Evolutionary conservation across 1,139 yeast species (phyloP), one percentile per base, ranked within the genome.

Genomic region (Tardiomyces blankii): DNA sequence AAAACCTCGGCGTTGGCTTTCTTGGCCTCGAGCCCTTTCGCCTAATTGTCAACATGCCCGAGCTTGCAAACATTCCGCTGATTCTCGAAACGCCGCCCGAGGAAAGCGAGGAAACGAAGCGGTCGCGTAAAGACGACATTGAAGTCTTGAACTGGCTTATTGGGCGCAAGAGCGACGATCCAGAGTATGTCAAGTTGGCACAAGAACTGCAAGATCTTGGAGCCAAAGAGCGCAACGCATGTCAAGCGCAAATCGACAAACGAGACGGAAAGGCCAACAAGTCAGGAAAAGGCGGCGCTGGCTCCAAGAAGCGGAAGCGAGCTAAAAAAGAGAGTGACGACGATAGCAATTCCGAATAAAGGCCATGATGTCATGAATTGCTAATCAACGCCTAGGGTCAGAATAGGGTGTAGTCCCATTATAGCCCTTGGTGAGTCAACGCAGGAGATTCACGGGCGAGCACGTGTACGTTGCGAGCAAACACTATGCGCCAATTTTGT

Each of bases 1-100:
- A 91, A 60, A 79, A 81, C 52, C 67, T 91, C 44, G 98, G 99
- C 1, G 70, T 77, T 50, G 99, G 99, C 0, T 93, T 85, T 58
- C 62, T 91, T 44, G 96, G 96, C 0, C 70, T 91, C 42, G 96
- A 89, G 54, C 77, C 81, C 11, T 91, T 91, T 61, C 69, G 96
- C 52, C 66, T 78, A 39, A 67, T 91, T 42, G 86, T 94, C 55
- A 87, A 88, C 62, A 77, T 77, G 48, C 66, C 70, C 2, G 73
- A 78, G 48, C 68, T 91, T 25, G 67, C 75, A 44, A 71, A 71
- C 4, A 71, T 91, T 1, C 97, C 98, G 1, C 75, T 89, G 39
- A 71, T 93, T n/a, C 69, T 91, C 49, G 99, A 91, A 58, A 89
- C 97, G 0, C 98, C 98, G 0, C 43, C 35, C 8, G 71, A 43